Conservation (phyloP, 2,329 filamentous ascomycete species). For the Hysterium pulicare region DNA sequence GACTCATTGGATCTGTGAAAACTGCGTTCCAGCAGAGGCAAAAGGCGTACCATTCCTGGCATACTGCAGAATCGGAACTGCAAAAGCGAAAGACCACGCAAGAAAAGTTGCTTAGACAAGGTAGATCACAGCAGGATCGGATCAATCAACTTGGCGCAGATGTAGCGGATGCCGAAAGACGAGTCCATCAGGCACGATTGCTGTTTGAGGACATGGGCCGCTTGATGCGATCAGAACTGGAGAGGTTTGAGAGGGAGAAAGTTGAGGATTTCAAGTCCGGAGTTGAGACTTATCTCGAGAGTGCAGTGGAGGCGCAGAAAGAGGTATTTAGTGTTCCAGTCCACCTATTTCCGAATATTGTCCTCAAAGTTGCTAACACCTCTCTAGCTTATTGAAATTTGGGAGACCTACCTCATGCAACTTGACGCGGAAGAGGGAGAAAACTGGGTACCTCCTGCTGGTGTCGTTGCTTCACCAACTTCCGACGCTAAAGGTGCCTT, state of each 20-base stretch:
- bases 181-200: constrained; percentile 83
- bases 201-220: constrained; percentile 97
- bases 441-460: constrained; percentile 41
- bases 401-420: constrained; percentile 97
- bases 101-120: constrained; percentile 92
- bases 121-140: constrained; percentile 92
- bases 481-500: constrained; percentile 5
- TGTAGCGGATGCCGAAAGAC: constrained; percentile 90
- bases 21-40: constrained; percentile 88
- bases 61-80: constrained; percentile 82
- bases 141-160: constrained; percentile 89
- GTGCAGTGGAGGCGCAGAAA: constrained; percentile 96
- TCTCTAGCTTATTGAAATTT: constrained; percentile 72
- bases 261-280: constrained; percentile 99
- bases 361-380: constrained; percentile 17
- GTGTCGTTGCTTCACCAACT: constrained; percentile 31
- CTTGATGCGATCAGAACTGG: constrained; percentile 84
- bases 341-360: background rate
- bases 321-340: constrained; percentile 61
- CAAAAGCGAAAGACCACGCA: constrained; percentile 85
- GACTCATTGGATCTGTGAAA: constrained; percentile 92
- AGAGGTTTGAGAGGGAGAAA: constrained; percentile 94
- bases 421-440: constrained; percentile 82
- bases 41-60: constrained; percentile 94
- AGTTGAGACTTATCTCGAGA: constrained; percentile 95